phyloP scores from a whole-genome alignment of 2,329 filamentous ascomycete species.

The Nigrospora sphaerica region DNA sequence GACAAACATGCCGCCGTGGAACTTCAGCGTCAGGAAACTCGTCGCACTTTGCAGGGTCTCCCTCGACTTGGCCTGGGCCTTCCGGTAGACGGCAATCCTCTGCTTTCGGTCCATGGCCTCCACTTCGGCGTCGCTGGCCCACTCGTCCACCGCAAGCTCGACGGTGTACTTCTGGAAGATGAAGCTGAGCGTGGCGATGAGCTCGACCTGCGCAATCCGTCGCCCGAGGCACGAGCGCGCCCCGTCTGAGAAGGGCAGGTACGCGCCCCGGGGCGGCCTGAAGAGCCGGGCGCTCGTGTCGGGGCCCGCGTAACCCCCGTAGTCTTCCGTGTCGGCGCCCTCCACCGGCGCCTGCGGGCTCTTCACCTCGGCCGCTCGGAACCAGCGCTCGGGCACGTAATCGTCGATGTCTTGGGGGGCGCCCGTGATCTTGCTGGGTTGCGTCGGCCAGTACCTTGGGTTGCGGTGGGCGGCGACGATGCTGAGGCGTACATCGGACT shows the following conservation, averaged over 20 bases:
- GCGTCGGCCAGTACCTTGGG: conserved; percentile 64
- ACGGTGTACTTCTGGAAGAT: conserved; percentile 55
- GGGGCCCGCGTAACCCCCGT: conserved; percentile 51
- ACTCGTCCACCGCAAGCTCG: conserved; percentile 62
- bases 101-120: conserved; percentile 37
- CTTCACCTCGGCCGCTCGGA: conserved; percentile 27
- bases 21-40: conserved; percentile 65
- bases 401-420: conserved; percentile 57
- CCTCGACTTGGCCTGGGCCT: conserved; percentile 49
- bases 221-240: conserved; percentile 50
- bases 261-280: conserved; percentile 48
- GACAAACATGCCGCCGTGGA: conserved; percentile 52
- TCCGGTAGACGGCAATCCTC: conserved; percentile 49
- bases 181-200: conserved; percentile 47
- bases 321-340: conserved; percentile 41
- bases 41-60: conserved; percentile 46
- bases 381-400: conserved; percentile 69
- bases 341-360: conserved; percentile 5
- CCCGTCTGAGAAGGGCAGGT: conserved; percentile 52
- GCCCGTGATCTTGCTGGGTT: conserved; percentile 34
- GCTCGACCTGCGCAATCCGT: conserved; percentile 52
- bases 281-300: conserved; percentile 58
- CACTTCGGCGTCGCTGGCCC: conserved; percentile 47
- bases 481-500: conserved; percentile 47
- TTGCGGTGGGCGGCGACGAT: conserved; percentile 56